Conservation (phyloP, 2,329 filamentous ascomycete species). For the Nothomitra cinnamomea region DNA sequence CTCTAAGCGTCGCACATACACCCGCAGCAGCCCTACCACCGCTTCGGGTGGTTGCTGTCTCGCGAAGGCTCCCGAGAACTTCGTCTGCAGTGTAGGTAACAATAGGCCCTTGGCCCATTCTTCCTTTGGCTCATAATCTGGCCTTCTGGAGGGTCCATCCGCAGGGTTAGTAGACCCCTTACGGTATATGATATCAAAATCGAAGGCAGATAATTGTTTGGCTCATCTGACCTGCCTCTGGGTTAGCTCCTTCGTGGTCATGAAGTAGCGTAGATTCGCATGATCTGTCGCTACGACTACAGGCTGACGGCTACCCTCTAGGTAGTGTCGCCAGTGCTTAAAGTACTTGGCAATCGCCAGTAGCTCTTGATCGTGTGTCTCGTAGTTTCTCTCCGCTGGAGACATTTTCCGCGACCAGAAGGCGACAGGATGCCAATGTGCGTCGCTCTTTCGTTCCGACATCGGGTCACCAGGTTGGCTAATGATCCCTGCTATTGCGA, state of each 20-base stretch:
- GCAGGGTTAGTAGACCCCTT: constrained; percentile 10
- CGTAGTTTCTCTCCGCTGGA: constrained; percentile 10
- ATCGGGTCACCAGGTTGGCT: constrained; percentile 1
- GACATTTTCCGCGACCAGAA: constrained; percentile 13
- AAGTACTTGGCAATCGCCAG: constrained; percentile 13
- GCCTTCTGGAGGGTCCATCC: constrained; percentile 10
- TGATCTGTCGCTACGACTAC: constrained; percentile 13
- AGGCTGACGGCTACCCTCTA: constrained; percentile 8
- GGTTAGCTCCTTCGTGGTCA: constrained; percentile 14
- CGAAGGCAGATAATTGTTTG: constrained; percentile 12
- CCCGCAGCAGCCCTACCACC: too few relatives aligned
- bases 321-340: constrained; percentile 15
- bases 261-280: constrained; percentile 18
- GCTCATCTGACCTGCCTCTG: constrained; percentile 14
- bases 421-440: constrained; percentile 3
- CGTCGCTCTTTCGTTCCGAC: neutral
- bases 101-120: neutral
- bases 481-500: constrained; percentile 10
- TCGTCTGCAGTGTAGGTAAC: constrained; percentile 1
- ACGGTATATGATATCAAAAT: constrained; percentile 15
- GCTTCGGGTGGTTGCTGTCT: too few relatives aligned
- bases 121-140: constrained; percentile 5
- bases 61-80: neutral
- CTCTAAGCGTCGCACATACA: neutral
- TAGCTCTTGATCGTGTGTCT: constrained; percentile 7